A percentile compares a stretch with the other conserved stretches of the same genome.
These are phyloP conservation scores for Excoecaria agallocha DNA, from an alignment of 345 rosid species.

Conservation along the genomic window DNA sequence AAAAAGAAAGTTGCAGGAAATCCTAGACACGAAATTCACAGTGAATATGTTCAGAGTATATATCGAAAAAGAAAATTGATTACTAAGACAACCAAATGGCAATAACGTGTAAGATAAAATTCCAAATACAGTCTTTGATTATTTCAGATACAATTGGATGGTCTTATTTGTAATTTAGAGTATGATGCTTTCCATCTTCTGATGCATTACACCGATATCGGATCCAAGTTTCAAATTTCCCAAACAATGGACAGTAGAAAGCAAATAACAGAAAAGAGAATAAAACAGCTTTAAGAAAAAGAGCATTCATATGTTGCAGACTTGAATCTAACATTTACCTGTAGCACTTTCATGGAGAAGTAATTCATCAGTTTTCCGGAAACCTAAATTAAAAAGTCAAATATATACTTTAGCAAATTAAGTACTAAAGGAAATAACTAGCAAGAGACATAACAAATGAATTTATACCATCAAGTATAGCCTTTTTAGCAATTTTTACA, in stretches of 20 bases:
- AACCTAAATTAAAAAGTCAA: slow-evolving; percentile 42
- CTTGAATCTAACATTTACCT: slow-evolving; percentile 36
- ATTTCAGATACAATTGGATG: no score
- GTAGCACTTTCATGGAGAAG: slow-evolving; percentile 71
- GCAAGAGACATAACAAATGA: slow-evolving; percentile 3
- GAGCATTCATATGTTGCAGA: background rate
- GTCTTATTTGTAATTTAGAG: no score
- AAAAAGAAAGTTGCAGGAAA: background rate
- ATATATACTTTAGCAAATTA: background rate
- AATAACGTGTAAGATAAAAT: no score
- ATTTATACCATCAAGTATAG: slow-evolving; percentile 72
- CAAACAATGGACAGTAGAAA: no score
- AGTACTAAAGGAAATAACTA: background rate
- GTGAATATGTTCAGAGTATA: background rate
- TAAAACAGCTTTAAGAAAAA: background rate
- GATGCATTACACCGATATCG: no score
- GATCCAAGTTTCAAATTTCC: no score
- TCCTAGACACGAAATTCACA: background rate
- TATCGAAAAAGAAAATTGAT: background rate
- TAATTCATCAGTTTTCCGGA: slow-evolving; percentile 60
- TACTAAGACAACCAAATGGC: no score
- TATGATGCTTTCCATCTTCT: no score
- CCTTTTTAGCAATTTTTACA: slow-evolving; percentile 72
- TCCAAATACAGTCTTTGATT: no score
- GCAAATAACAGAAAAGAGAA: background rate